Conservation (phyloP, 2,329 filamentous ascomycete genomes). For the Purpureocillium lavendulum region DNA sequence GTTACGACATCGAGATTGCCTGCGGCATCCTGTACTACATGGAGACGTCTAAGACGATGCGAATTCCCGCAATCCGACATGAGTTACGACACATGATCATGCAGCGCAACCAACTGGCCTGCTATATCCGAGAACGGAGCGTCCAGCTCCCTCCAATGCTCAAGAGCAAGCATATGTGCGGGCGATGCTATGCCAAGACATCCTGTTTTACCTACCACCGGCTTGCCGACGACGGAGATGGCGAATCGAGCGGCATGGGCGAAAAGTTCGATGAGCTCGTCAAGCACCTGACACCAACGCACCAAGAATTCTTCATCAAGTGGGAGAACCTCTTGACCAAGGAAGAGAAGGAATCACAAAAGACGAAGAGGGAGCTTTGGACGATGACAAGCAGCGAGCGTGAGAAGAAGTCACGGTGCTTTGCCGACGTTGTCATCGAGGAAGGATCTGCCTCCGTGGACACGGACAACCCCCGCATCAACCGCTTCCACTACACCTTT, state of each 20-base stretch:
- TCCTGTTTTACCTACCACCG: constrained; percentile 93
- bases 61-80: constrained; percentile 75
- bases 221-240: constrained; percentile 74
- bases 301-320: constrained; percentile 82
- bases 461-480: constrained; percentile 69
- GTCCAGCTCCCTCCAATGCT: constrained; percentile 79
- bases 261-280: constrained; percentile 77
- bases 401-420: constrained; percentile 82
- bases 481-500: constrained; percentile 82
- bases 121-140: constrained; percentile 73
- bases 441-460: constrained; percentile 67
- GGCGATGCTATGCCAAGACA: constrained; percentile 81
- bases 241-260: constrained; percentile 71
- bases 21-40: constrained; percentile 94
- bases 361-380: constrained; percentile 84
- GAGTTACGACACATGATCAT: constrained; percentile 96
- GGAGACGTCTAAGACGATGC: constrained; percentile 77
- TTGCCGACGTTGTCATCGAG: constrained; percentile 78
- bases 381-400: constrained; percentile 87
- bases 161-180: constrained; percentile 72
- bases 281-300: constrained; percentile 62
- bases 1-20: constrained; percentile 86
- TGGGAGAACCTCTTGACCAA: constrained; percentile 92
- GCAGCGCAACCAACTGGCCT: constrained; percentile 83
- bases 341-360: constrained; percentile 86